These are phyloP conservation scores for Silene uniflora DNA, from an alignment of 148 eudicot species.

Conservation along the genomic window DNA sequence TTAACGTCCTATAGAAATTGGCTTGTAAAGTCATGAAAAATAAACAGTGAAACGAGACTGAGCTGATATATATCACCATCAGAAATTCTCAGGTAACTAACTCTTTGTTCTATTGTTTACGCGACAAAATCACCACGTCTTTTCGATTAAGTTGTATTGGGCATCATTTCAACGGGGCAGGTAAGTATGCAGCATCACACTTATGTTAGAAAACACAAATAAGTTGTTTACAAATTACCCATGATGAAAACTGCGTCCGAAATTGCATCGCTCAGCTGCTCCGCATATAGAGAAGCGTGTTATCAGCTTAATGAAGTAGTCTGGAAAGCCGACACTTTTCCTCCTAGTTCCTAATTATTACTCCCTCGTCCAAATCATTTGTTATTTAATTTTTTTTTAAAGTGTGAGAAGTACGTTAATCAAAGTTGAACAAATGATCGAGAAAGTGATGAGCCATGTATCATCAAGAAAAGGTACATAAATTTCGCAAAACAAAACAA, in stretches of 20 bases:
- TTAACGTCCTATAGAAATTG: not conserved
- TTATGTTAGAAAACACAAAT: not conserved
- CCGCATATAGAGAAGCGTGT: not conserved
- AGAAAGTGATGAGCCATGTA: too few relatives aligned
- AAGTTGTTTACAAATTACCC: not conserved
- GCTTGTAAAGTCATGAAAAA: not conserved
- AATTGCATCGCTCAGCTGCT: not conserved
- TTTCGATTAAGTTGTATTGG: not conserved
- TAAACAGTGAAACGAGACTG: not conserved
- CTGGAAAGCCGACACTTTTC: too few relatives aligned
- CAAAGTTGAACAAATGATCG: too few relatives aligned
- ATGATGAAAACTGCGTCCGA: not conserved
- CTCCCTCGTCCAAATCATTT: too few relatives aligned
- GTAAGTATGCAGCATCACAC: too few relatives aligned
- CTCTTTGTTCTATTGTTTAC: not conserved
- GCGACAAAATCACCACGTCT: not conserved
- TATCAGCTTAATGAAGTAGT: too few relatives aligned
- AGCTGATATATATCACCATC: not conserved
- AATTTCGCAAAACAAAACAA: not conserved
- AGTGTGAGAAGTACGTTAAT: too few relatives aligned
- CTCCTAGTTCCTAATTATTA: too few relatives aligned
- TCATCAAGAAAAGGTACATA: too few relatives aligned
- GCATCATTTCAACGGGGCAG: not conserved
- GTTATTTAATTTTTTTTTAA: too few relatives aligned
- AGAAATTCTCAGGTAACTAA: not conserved